phyloP scores from a whole-genome alignment of 176 grass and related monocot species.

The bread wheat (Triticum aestivum) region DNA sequence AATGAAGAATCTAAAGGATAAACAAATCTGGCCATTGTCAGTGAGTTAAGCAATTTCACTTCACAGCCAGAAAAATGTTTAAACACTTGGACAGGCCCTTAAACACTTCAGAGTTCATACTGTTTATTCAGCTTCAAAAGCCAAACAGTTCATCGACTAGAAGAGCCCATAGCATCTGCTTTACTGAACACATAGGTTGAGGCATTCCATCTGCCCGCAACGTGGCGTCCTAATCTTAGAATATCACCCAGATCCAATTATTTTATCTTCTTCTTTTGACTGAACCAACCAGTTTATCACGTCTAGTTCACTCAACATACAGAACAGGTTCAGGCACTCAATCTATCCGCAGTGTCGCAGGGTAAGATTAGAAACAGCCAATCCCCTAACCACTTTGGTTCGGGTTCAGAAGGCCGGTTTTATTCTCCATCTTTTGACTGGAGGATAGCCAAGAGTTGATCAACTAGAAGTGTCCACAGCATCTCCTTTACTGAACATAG shows the following conservation, averaged over 20 bases:
- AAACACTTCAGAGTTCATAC: background rate
- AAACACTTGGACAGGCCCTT: background rate
- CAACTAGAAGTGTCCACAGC: background rate
- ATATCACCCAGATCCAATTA: background rate
- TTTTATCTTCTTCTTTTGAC: background rate
- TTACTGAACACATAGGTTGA: background rate
- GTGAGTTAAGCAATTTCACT: background rate
- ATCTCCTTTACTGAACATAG: background rate
- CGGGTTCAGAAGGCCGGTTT: background rate
- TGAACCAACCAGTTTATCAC: background rate
- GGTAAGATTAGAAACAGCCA: background rate
- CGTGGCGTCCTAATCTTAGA: background rate
- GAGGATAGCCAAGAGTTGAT: background rate
- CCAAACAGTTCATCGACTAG: background rate
- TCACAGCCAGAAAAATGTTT: background rate
- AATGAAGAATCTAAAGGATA: slow-evolving; percentile 27
- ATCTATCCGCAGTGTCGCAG: background rate
- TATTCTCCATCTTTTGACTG: background rate
- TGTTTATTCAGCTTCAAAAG: background rate
- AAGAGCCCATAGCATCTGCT: background rate
- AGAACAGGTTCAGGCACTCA: background rate
- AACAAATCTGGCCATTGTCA: background rate
- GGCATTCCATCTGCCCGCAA: background rate
- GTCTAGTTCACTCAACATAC: background rate
- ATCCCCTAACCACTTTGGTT: background rate